Percentiles rank a stretch among this genome's conserved stretches.
Conservation (phyloP, 192 early-diverging fungal genomes). For the Linderina pennispora region DNA sequence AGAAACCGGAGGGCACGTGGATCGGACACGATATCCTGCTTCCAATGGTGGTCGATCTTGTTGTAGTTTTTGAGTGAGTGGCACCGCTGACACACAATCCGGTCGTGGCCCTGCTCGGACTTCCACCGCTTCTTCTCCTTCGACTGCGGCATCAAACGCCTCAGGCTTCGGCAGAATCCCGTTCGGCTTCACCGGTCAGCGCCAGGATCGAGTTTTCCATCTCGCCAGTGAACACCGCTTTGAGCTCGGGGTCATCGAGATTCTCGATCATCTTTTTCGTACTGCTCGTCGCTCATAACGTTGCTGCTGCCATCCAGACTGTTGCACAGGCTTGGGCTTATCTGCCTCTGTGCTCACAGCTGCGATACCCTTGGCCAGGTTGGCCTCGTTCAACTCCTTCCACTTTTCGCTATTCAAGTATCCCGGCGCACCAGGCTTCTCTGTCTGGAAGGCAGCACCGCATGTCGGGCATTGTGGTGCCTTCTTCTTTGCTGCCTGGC, state of each 20-base stretch:
- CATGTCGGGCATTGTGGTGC: slow-evolving; percentile 56
- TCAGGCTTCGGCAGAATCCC: neutral
- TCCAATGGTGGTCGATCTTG: slow-evolving; percentile 37
- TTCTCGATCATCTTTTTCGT: slow-evolving; percentile 16
- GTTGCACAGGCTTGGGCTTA: neutral
- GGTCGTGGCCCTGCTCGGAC: slow-evolving; percentile 41
- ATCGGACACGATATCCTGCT: slow-evolving; percentile 46
- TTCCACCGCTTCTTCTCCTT: no score
- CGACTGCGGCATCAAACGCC: slow-evolving; percentile 15
- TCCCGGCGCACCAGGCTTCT: slow-evolving; percentile 40
- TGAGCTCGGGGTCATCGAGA: slow-evolving; percentile 40
- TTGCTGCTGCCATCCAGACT: neutral
- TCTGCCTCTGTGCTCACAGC: neutral
- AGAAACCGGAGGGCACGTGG: slow-evolving; percentile 51
- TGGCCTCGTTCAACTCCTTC: slow-evolving; percentile 40
- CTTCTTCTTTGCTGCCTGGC: slow-evolving; percentile 23
- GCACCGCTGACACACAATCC: slow-evolving; percentile 62
- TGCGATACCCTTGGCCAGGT: slow-evolving; percentile 21
- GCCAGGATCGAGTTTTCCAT: neutral
- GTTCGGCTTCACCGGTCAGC: neutral
- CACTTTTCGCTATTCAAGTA: slow-evolving; percentile 44
- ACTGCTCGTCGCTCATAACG: slow-evolving; percentile 41
- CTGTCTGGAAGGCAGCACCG: slow-evolving; percentile 59
- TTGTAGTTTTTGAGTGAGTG: slow-evolving; percentile 56
- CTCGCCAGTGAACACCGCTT: slow-evolving; percentile 28